Evolutionary conservation across 148 eudicot genomes (phyloP).

Genomic region (Dysphania ambrosioides): DNA sequence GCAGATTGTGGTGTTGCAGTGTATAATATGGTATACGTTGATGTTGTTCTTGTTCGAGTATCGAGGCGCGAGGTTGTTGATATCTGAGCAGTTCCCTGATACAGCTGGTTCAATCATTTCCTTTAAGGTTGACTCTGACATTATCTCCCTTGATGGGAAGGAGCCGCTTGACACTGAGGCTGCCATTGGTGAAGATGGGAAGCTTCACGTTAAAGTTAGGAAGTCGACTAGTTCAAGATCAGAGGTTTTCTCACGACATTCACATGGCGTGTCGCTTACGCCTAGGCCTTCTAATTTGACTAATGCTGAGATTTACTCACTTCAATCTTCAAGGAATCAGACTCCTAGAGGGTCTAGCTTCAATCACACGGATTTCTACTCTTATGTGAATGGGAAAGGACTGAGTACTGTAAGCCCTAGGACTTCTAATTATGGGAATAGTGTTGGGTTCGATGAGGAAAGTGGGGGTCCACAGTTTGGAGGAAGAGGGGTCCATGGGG

Average conservation of each 20-base stretch:
- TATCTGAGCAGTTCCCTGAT: conserved; percentile 77
- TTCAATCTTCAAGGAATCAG: conserved; percentile 72
- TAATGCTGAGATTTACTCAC: conserved; percentile 78
- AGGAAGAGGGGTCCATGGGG: conserved; percentile 7
- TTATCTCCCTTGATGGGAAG: conserved; percentile 65
- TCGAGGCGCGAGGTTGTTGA: conserved; percentile 67
- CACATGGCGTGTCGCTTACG: conserved; percentile 45
- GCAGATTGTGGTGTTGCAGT: conserved; percentile 73
- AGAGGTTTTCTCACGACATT: conserved; percentile 58
- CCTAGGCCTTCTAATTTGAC: conserved; percentile 77
- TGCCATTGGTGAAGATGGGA: conserved; percentile 68
- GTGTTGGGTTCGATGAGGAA: conserved; percentile 69
- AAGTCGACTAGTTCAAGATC: conserved; percentile 71
- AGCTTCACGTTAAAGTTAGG: conserved; percentile 71
- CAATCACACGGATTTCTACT: conserved; percentile 72
- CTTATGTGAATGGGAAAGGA: conserved; percentile 54
- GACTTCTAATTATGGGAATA: conserved; percentile 64
- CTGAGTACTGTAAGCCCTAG: conserved; percentile 60
- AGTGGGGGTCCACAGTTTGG: conserved; percentile 31
- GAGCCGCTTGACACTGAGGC: conserved; percentile 70
- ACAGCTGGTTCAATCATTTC: conserved; percentile 69
- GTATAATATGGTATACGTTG: conserved; percentile 81
- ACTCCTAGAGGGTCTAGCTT: conserved; percentile 83
- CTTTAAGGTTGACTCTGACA: conserved; percentile 64
- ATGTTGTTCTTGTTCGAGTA: conserved; percentile 82